Conservation (phyloP, 164 flowering plant genomes). For the Stephania yunnanensis region DNA sequence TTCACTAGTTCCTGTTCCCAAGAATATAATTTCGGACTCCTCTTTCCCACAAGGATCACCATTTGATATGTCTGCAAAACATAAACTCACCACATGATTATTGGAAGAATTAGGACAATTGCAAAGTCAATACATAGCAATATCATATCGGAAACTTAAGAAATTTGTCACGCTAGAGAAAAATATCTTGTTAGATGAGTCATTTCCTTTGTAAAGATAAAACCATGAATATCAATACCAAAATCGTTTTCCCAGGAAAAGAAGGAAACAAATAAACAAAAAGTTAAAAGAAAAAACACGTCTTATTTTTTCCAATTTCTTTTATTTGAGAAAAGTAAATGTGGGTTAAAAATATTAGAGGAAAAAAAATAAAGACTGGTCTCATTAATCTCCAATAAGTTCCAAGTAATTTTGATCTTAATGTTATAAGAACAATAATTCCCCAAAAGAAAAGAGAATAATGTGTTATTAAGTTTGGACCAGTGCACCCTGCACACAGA, state of each 20-base stretch:
- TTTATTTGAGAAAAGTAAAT: background rate
- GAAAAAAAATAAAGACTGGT: background rate
- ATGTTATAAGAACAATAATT: background rate
- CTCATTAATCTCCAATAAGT: background rate
- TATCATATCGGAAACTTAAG: background rate
- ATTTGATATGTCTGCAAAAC: slow-evolving; percentile 33
- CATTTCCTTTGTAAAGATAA: background rate
- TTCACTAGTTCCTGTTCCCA: slow-evolving; percentile 99
- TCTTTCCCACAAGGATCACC: slow-evolving; percentile 20
- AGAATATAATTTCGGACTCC: slow-evolving; percentile 72
- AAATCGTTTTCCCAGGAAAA: background rate
- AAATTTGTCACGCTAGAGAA: background rate
- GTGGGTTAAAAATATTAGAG: background rate
- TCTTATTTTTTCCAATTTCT: background rate
- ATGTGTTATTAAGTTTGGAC: no score
- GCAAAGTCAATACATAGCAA: background rate
- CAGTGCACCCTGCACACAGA: no score
- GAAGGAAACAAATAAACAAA: background rate
- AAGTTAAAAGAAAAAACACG: background rate
- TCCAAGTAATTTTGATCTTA: background rate
- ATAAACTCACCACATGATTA: slow-evolving; percentile 14
- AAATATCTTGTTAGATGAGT: background rate
- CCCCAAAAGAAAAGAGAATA: background rate
- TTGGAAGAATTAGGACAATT: background rate
- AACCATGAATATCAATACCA: background rate